These are phyloP conservation scores for Monascus ruber DNA, from an alignment of 2,329 filamentous ascomycete species.

Conservation along the genomic window DNA sequence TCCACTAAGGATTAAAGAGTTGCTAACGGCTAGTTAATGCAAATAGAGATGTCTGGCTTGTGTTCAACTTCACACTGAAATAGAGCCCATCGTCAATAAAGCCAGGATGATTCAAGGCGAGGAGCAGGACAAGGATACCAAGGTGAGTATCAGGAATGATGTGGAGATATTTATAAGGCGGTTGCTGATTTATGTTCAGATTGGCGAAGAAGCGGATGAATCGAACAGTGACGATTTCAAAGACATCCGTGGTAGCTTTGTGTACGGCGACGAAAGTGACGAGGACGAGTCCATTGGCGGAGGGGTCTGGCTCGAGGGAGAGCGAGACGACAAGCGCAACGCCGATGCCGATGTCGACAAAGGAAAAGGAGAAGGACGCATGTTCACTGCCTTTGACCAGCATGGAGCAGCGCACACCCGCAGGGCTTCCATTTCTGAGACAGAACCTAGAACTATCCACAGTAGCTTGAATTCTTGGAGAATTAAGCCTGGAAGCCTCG, in stretches of 20 bases:
- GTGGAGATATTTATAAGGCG: too few species aligned
- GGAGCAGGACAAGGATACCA: neutral
- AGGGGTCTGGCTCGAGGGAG: constrained; percentile 10
- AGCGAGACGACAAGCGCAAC: constrained; percentile 1
- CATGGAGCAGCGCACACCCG: constrained; percentile 9
- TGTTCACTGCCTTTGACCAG: constrained; percentile 11
- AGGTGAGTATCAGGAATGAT: too few species aligned
- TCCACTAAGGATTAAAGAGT: too few species aligned
- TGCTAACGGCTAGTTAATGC: too few species aligned
- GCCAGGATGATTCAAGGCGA: constrained; percentile 13
- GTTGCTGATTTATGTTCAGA: neutral
- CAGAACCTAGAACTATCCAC: constrained; percentile 3
- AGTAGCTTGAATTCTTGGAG: constrained; percentile 9
- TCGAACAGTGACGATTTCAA: neutral
- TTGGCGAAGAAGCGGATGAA: neutral
- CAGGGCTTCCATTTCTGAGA: constrained; percentile 4
- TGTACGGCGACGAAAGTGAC: constrained; percentile 4
- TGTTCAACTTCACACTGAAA: constrained; percentile 22
- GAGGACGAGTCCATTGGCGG: constrained; percentile 9
- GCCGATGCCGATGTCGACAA: neutral
- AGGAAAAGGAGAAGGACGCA: constrained; percentile 1
- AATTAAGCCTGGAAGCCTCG: neutral
- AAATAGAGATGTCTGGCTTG: constrained; percentile 33
- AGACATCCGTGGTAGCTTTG: neutral
- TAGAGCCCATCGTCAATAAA: constrained; percentile 22